A percentile compares a stretch with the other conserved stretches of the same genome.
Conservation (phyloP, 257 asterid species). For the Nicotiana attenuata region DNA sequence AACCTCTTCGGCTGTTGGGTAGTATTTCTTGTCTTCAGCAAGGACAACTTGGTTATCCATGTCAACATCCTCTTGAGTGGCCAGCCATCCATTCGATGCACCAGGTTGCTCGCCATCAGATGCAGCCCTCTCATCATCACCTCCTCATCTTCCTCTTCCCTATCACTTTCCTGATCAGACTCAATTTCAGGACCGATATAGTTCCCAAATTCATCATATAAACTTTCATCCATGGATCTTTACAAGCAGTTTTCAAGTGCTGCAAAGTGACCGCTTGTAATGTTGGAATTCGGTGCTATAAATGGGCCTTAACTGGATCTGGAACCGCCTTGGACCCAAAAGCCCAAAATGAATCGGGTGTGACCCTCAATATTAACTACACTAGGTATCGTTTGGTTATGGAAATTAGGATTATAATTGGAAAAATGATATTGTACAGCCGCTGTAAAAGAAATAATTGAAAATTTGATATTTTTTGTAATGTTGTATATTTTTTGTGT, state of each 20-base stretch:
- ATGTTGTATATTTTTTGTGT: too few species aligned
- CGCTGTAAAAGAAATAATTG: too few species aligned
- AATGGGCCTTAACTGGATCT: neutral
- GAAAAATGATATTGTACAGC: too few species aligned
- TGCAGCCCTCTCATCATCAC: slow-evolving; percentile 53
- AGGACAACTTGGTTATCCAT: slow-evolving; percentile 92
- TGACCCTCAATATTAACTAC: too few species aligned
- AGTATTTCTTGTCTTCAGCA: slow-evolving; percentile 92
- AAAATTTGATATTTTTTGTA: too few species aligned
- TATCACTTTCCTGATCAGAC: slow-evolving; percentile 82
- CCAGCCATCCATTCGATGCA: slow-evolving; percentile 77
- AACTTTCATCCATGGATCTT: slow-evolving; percentile 77
- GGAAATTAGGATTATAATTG: too few species aligned
- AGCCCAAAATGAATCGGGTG: neutral
- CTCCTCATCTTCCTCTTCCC: slow-evolving; percentile 84
- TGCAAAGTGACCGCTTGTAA: neutral
- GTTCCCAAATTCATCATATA: slow-evolving; percentile 95
- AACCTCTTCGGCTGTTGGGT: slow-evolving; percentile 97
- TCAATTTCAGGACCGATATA: slow-evolving; percentile 96
- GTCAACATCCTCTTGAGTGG: slow-evolving; percentile 64
- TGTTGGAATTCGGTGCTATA: neutral
- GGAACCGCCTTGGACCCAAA: neutral
- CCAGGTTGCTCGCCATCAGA: slow-evolving; percentile 79
- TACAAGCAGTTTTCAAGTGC: neutral
- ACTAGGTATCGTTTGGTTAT: too few species aligned